Conservation (phyloP, 208 protist species). For the Crithidia brevicula region DNA sequence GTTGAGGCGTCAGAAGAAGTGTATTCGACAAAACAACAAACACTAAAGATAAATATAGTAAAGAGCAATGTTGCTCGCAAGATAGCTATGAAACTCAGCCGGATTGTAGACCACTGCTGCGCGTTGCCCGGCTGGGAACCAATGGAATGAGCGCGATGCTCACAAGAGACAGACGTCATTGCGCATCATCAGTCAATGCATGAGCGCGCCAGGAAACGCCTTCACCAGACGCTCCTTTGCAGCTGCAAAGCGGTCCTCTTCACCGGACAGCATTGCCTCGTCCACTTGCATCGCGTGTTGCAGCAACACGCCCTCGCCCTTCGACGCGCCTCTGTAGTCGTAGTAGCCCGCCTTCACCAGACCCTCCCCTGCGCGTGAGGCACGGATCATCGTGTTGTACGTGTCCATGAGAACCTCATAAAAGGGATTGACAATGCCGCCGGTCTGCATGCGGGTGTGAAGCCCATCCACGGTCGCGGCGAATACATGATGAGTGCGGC, state of each 20-base stretch:
- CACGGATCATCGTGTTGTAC: slow-evolving; percentile 78
- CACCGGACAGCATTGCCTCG: slow-evolving; percentile 68
- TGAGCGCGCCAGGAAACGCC: slow-evolving; percentile 30
- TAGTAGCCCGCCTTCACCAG: slow-evolving; percentile 74
- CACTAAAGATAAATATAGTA: too few species aligned
- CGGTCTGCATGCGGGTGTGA: slow-evolving; percentile 49
- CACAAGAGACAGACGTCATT: neutral
- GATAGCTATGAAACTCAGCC: too few species aligned
- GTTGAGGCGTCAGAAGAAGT: too few species aligned
- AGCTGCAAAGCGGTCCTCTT: slow-evolving; percentile 60
- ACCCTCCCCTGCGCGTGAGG: slow-evolving; percentile 61
- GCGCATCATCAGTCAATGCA: neutral
- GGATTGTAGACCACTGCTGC: too few species aligned
- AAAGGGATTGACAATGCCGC: slow-evolving; percentile 54
- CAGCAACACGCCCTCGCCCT: slow-evolving; percentile 39
- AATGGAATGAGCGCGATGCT: too few species aligned
- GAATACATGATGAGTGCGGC: slow-evolving; percentile 25
- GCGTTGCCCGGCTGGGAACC: too few species aligned
- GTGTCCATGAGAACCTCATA: slow-evolving; percentile 89
- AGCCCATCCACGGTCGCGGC: slow-evolving; percentile 66
- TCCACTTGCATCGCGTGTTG: slow-evolving; percentile 60
- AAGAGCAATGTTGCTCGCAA: too few species aligned
- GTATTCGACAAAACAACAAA: too few species aligned
- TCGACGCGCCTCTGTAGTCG: slow-evolving; percentile 37
- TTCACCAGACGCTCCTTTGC: slow-evolving; percentile 56